A percentile compares a stretch with the other conserved stretches of the same genome.
These are phyloP conservation scores for Cinchona pubescens DNA, from an alignment of 257 asterid genomes.

Conservation along the genomic window DNA sequence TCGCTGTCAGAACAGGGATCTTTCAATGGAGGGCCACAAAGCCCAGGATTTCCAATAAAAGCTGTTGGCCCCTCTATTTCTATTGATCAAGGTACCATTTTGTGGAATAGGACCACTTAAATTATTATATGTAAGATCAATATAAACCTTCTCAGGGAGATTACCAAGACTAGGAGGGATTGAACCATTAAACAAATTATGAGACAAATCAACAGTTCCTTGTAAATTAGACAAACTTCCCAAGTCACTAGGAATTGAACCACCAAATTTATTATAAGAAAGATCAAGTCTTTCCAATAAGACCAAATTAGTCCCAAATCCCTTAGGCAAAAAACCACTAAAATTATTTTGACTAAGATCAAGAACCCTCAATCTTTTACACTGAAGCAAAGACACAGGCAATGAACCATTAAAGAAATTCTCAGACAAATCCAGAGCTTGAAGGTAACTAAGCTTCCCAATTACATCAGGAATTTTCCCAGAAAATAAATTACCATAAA, in stretches of 20 bases:
- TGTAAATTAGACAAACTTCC: conserved; percentile 61
- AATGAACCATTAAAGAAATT: conserved; percentile 66
- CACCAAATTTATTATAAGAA: conserved; percentile 54
- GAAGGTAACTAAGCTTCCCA: conserved; percentile 64
- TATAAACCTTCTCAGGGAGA: conserved; percentile 81
- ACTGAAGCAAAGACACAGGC: conserved; percentile 51
- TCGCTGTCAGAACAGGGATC: conserved; percentile 51
- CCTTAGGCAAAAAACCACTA: conserved; percentile 59
- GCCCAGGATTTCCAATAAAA: conserved; percentile 73
- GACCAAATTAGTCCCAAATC: conserved; percentile 52
- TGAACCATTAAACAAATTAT: conserved; percentile 62
- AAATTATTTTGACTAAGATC: conserved; percentile 54
- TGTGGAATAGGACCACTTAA: conserved; percentile 87
- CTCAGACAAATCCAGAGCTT: conserved; percentile 57
- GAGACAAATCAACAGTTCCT: conserved; percentile 78
- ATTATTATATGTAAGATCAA: conserved; percentile 71
- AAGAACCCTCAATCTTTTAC: conserved; percentile 60
- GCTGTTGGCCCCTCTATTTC: conserved; percentile 99
- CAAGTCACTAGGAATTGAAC: conserved; percentile 64
- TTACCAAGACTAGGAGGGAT: conserved; percentile 80
- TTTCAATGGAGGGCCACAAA: conserved; percentile 88
- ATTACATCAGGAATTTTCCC: conserved; percentile 68
- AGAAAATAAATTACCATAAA: conserved; percentile 65
- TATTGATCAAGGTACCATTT: conserved; percentile 69
- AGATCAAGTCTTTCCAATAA: conserved; percentile 68